These are phyloP conservation scores for Dactylellina leptospora DNA, from an alignment of 2,329 filamentous ascomycete genomes.

Conservation along the genomic window DNA sequence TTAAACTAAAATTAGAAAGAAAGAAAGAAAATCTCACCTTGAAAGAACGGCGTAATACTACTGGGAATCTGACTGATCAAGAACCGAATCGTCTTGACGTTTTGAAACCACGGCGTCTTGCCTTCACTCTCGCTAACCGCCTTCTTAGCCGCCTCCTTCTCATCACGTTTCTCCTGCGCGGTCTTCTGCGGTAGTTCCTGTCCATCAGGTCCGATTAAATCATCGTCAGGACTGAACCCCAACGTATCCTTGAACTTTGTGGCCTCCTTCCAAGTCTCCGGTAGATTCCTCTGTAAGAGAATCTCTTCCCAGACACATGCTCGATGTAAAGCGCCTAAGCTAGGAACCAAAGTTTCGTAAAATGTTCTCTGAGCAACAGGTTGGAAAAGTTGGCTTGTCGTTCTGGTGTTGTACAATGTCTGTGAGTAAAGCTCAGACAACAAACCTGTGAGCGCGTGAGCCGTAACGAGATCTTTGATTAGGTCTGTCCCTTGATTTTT, in stretches of 20 bases:
- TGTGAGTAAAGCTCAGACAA: constrained; percentile 76
- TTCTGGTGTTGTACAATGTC: constrained; percentile 71
- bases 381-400: constrained; percentile 72
- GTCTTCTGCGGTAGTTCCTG: constrained; percentile 50
- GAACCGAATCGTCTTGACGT: constrained; percentile 78
- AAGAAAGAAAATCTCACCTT: constrained; percentile 67
- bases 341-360: constrained; percentile 59
- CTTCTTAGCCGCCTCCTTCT: constrained; percentile 57
- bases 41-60: constrained; percentile 84
- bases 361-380: constrained; percentile 66
- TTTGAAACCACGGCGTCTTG: constrained; percentile 69
- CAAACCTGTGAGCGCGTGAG: constrained; percentile 78
- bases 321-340: constrained; percentile 79
- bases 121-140: constrained; percentile 59
- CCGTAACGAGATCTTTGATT: constrained; percentile 78
- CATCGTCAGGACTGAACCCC: constrained; percentile 51
- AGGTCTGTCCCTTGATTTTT: constrained; percentile 74
- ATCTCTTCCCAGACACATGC: constrained; percentile 87
- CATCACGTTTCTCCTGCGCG: constrained; percentile 55
- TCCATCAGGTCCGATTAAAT: constrained; percentile 50
- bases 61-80: constrained; percentile 81
- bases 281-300: constrained; percentile 75
- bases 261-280: constrained; percentile 67
- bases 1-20: constrained; percentile 1
- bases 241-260: constrained; percentile 60